phyloP scores from a whole-genome alignment of 2,329 filamentous ascomycete genomes.

The Fusarium nurragi region DNA sequence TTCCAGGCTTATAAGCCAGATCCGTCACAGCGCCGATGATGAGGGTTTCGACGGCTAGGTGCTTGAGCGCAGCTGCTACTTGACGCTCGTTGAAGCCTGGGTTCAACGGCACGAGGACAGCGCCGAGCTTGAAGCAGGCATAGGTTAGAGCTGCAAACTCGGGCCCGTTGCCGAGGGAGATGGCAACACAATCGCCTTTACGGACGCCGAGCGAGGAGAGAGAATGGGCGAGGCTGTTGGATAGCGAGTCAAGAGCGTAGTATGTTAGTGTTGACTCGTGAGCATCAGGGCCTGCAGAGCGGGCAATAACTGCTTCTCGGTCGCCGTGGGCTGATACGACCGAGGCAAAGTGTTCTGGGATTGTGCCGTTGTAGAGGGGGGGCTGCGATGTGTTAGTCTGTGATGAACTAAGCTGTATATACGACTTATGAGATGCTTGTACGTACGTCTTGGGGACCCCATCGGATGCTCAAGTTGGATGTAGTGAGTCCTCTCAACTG shows the following conservation, averaged over 20 bases:
- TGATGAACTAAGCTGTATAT: neutral
- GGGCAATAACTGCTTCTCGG: conserved; percentile 65
- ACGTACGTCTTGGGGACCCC: conserved; percentile 46
- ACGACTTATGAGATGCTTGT: too few relatives aligned
- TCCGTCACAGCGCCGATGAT: conserved; percentile 91
- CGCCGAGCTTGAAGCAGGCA: conserved; percentile 93
- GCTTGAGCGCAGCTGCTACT: conserved; percentile 79
- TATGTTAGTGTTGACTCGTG: conserved; percentile 79
- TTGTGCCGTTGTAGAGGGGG: conserved; percentile 71
- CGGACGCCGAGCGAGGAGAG: conserved; percentile 75
- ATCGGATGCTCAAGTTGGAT: conserved; percentile 43
- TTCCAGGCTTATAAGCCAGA: conserved; percentile 70
- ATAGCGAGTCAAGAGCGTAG: conserved; percentile 75
- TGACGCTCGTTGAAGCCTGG: conserved; percentile 86
- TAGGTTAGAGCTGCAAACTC: conserved; percentile 89
- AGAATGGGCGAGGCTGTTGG: conserved; percentile 78
- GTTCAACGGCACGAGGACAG: conserved; percentile 91
- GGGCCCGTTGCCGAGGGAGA: conserved; percentile 84
- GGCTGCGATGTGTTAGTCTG: conserved; percentile 59
- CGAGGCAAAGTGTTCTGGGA: conserved; percentile 75
- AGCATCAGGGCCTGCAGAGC: conserved; percentile 53
- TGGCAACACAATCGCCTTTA: conserved; percentile 85
- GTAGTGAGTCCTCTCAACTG: conserved; percentile 34
- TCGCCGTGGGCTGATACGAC: conserved; percentile 73
- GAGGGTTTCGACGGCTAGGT: conserved; percentile 77